A percentile compares a stretch with the other conserved stretches of the same genome.
Conservation (phyloP, 2,329 filamentous ascomycete genomes). For the Pyrenophora teres region DNA sequence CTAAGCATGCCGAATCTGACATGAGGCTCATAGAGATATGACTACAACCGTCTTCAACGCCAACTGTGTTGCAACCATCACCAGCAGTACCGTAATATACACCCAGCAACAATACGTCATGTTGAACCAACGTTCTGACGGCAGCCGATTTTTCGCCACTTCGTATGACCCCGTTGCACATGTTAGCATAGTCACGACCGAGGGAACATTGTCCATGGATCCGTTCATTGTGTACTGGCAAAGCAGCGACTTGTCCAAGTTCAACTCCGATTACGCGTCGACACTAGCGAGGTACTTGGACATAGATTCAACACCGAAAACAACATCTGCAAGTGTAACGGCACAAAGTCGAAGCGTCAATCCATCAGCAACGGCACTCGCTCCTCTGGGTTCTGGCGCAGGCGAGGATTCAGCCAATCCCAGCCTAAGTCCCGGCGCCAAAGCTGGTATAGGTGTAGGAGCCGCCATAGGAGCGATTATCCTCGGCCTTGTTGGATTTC, state of each 20-base stretch:
- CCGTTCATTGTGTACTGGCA: not conserved
- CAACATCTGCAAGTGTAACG: not conserved
- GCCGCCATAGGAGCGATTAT: not conserved
- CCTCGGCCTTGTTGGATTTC: not conserved
- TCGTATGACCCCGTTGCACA: not conserved
- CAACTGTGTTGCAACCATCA: not conserved
- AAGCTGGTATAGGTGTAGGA: conserved; percentile 1
- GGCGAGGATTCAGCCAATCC: not conserved
- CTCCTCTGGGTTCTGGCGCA: no score
- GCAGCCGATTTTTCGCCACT: not conserved
- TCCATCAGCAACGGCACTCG: not conserved
- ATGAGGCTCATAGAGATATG: not conserved
- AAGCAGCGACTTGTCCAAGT: not conserved
- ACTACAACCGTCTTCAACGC: not conserved
- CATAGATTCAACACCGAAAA: not conserved
- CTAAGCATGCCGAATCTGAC: no score
- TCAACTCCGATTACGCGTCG: not conserved
- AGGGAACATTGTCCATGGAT: not conserved
- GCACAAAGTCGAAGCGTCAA: not conserved
- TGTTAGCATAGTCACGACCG: not conserved
- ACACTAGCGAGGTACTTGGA: not conserved
- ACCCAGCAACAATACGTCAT: no score
- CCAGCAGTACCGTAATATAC: no score
- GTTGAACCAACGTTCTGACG: no score
- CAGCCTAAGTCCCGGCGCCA: not conserved